Base-by-base conservation (phyloP, 1,284 basidiomycete genomes). In the Fomitopsis pinicola region DNA sequence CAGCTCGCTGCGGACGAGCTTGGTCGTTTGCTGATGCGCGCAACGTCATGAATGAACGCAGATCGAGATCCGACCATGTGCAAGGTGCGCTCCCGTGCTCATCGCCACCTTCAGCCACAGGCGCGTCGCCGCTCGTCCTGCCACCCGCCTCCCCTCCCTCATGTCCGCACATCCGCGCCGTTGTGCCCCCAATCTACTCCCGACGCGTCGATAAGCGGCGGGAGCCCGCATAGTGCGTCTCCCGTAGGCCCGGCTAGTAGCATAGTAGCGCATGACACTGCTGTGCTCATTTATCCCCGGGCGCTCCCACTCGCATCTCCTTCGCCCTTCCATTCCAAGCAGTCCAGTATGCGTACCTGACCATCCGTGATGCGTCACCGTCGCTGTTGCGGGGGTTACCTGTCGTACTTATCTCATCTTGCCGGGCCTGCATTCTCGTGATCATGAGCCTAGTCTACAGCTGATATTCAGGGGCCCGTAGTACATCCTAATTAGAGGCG, bases 91-190 rank as follows among this genome's bases (percentile, higher is more conserved):
- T 58, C 60, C 55, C 59, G 1, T 63, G 60, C 52, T 63, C 62
- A 52, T 22, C 22, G 22, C 22, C 38, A 40, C 26, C 58, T 22
- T 30, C 66, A 67, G 66, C 68, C 68, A 67, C 68, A 62, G 62
- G 62, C 68, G 68, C 65, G 67, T 67, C 57, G 17, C 48, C 57
- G 9, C 26, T 10, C 19, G 5, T 15, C 56, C 8, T 12, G 22
- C 46, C 45, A 40, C 46, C 45, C 35, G 36, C 42, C 46, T 4
- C 17, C 42, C 22, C n/a, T 44, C 14, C 17, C 7, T 14, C 3
- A 33, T 42, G 4, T 42, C 48, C 33, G 48, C 48, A 35, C 6
- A 12, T n/a, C 35, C n/a, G 5, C 46, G 44, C 44, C 28, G 9
- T 30, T 3, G 22, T 46, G 45, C 28, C 17, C 33, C 50, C 3